Conservation (phyloP, 2,329 filamentous ascomycete genomes). For the Alternaria angustiovoidea region DNA sequence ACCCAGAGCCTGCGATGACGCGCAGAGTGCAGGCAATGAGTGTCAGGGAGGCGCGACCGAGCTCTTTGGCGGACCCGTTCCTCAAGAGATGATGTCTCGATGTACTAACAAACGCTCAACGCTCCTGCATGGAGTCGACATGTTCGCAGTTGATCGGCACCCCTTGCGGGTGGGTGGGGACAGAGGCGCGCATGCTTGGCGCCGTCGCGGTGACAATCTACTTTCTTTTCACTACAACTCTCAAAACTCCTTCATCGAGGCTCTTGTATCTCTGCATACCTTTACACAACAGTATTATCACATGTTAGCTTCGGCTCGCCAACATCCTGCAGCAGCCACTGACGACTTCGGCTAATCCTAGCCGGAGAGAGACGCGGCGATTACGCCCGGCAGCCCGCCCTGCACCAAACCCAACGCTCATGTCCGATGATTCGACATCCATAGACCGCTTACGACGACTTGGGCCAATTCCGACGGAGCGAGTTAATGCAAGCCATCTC, state of each 20-base stretch:
- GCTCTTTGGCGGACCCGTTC: not conserved
- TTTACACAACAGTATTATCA: not conserved
- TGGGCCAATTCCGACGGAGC: constrained; percentile 3
- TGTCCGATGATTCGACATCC: not conserved
- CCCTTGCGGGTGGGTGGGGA: not conserved
- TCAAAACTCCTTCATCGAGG: constrained; percentile 1
- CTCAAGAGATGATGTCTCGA: not conserved
- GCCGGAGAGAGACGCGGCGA: constrained; percentile 2
- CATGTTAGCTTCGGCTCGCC: not conserved
- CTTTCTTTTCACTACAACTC: not conserved
- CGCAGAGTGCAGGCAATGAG: not conserved
- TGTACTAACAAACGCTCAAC: not conserved
- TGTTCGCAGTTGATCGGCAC: constrained; percentile 4
- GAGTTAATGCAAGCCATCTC: constrained; percentile 10
- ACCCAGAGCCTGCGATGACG: not conserved
- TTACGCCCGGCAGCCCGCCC: constrained; percentile 9
- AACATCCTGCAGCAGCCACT: constrained; percentile 5
- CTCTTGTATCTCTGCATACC: not conserved
- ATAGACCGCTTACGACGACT: not conserved
- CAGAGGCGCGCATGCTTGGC: constrained; percentile 4
- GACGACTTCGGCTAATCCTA: constrained; percentile 12
- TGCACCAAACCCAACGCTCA: not conserved
- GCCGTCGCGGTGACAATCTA: not conserved
- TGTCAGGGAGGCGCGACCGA: not conserved
- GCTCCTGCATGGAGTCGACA: not conserved